Percentiles rank a stretch among this genome's conserved stretches.
Evolutionary conservation across 164 flowering plant genomes (phyloP).

Genomic region (Amborella trichopoda): DNA sequence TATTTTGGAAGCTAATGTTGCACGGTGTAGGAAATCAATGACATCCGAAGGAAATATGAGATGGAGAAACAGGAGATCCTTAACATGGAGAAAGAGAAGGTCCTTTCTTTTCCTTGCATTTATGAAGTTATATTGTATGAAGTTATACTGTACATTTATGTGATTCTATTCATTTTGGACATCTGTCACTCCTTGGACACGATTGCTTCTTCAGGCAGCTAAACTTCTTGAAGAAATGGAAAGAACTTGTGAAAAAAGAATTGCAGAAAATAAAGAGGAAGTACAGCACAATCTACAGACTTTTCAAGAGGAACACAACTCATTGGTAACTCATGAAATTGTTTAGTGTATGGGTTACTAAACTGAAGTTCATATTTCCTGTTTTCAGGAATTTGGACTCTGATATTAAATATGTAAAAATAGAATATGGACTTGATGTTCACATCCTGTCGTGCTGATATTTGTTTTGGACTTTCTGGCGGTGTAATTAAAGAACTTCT

Average conservation of each 20-base stretch:
- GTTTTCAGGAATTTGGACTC: too few relatives aligned
- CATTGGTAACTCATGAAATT: too few relatives aligned
- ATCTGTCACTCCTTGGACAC: background rate
- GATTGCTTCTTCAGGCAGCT: conserved; percentile 34
- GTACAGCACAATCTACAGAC: conserved; percentile 30
- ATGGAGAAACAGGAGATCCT: conserved; percentile 74
- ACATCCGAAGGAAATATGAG: conserved; percentile 82
- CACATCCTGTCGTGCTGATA: too few relatives aligned
- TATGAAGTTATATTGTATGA: too few relatives aligned
- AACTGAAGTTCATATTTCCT: too few relatives aligned
- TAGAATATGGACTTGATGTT: too few relatives aligned
- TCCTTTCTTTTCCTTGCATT: conserved; percentile 14
- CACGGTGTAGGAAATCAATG: conserved; percentile 74
- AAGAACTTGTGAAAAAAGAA: conserved; percentile 36
- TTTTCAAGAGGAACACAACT: conserved; percentile 63
- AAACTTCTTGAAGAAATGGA: conserved; percentile 47
- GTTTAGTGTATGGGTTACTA: too few relatives aligned
- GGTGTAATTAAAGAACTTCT: too few relatives aligned
- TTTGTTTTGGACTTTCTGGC: too few relatives aligned
- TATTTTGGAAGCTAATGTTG: background rate
- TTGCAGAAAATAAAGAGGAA: conserved; percentile 59
- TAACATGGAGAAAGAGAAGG: conserved; percentile 82
- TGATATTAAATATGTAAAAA: too few relatives aligned
- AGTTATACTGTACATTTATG: background rate
- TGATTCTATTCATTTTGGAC: background rate